A percentile compares a stretch with the other conserved stretches of the same genome.
Conservation (phyloP, 495 filamentous ascomycete species). For the Penicilliopsis zonata region DNA sequence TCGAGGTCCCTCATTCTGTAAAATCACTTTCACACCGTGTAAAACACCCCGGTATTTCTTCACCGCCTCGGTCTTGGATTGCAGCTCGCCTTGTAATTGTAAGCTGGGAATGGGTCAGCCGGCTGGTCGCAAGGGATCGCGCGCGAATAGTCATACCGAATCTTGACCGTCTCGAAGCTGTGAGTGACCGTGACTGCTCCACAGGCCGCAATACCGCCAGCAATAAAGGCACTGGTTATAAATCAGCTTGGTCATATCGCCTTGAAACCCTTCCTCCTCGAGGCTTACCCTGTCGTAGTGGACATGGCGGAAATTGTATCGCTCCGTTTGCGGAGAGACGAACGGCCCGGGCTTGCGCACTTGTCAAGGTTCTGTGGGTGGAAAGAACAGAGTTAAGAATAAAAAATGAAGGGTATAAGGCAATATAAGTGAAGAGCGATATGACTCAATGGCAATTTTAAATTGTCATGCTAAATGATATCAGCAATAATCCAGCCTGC, state of each 20-base stretch:
- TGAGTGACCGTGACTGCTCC: slow-evolving; percentile 97
- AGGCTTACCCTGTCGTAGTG: slow-evolving; percentile 39
- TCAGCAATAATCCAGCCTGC: too few relatives aligned
- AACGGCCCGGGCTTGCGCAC: too few relatives aligned
- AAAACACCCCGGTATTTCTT: slow-evolving; percentile 86
- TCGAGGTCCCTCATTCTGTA: slow-evolving; percentile 77
- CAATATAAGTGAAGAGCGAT: slow-evolving; percentile 1
- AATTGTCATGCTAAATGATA: too few relatives aligned
- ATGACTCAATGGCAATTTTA: too few relatives aligned
- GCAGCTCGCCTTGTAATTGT: slow-evolving; percentile 94
- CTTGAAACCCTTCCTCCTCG: neutral
- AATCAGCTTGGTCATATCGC: slow-evolving; percentile 6
- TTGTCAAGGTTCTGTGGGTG: too few relatives aligned
- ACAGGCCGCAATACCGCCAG: slow-evolving; percentile 91
- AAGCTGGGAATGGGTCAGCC: slow-evolving; percentile 38
- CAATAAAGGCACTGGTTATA: slow-evolving; percentile 58
- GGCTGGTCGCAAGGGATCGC: neutral
- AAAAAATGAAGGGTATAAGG: too few relatives aligned
- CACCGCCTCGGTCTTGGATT: slow-evolving; percentile 68
- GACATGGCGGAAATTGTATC: slow-evolving; percentile 23
- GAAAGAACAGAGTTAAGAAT: too few relatives aligned
- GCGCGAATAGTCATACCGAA: slow-evolving; percentile 47
- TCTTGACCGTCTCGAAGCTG: slow-evolving; percentile 98
- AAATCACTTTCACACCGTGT: slow-evolving; percentile 83
- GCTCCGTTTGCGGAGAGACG: neutral